Evolutionary conservation across 441 rosid species (phyloP), one percentile per base, ranked within the genome.

Genomic region (Pelargonium hybrid): DNA sequence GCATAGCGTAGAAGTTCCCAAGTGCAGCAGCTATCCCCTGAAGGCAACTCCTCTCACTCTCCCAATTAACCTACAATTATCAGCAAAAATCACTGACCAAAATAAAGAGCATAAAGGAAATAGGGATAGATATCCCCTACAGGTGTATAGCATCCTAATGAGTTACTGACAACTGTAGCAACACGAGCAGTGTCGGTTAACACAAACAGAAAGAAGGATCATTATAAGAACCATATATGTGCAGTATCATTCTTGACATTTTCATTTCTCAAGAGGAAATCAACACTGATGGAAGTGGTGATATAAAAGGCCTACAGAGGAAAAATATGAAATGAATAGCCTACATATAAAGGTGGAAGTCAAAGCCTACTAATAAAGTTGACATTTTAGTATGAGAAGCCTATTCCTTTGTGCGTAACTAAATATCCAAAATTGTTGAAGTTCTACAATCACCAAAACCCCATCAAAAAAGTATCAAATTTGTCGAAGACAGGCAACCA

Each of bases 1-100:
- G 90, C 93, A 93, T 79, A 31, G 96, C 95, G 75, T 90, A 93
- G 77, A 93, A 93, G 66, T 89, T 89, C 62, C 93, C 98, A 45
- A 93, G 79, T 73, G 93, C 96, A 31, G 96, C 97, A 14, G 95
- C 88, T 79, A 93, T 80, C 78, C 85, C 72, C 80, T 93, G 96
- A 66, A 93, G 82, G 80, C 98, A 93, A 72, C 65, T 80, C 82
- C 85, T 88, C 79, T 93, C 98, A 69, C 84, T 84, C 64, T 87
- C 97, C 96, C 97, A 93, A 15, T 88, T 90, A 83, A 93, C 88
- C 97, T 93, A 77, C 52, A 69, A 71, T 9, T 65, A 76, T 34
- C 48, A 72, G 21, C 71, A 37, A 7, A 62, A 67, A 43, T 41
- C 71, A 69, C 50, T 7, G 61, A 54, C 61, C 8, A 54, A 54